Base-by-base conservation (phyloP, 495 filamentous ascomycete species). In the Geopyxis carbonaria region DNA sequence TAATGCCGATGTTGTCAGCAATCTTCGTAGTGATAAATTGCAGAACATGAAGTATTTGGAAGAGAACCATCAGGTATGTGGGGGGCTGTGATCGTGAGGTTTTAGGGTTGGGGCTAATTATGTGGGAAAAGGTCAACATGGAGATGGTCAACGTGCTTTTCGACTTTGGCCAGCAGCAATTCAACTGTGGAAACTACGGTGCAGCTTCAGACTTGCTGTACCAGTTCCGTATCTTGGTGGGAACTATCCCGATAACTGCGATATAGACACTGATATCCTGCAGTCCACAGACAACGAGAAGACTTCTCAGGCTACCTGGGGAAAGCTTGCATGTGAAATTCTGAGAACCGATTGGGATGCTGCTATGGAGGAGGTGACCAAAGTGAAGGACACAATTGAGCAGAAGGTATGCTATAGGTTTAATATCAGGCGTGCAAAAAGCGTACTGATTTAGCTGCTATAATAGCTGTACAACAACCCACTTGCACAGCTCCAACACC, bases 31-130 rank as follows among this genome's bases (percentile, higher is more conserved):
- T 59, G 89, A 97, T 68, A 97, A 97, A 68, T 78, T 80, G 50
- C 83, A 84, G 57, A 97, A 97, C 66, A 75, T 97, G 71, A 78
- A 81, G 57, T 97, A 78, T 60, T 65, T 97, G 44, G 89, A 93
- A 67, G 82, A 93, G 58, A 77, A 87, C 38, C 84, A 95, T 60
- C 78, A 73, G 45, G 87, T 76, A 61, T 51, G 68, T 11, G 22
- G 14, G 34, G 14, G 34, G 9, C 45, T 8, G 23, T 6, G 27
- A 14, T 25, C 9, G 18, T 15, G 21, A 27, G 11, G 23, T 16
- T n/a, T 32, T 38, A 31, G 34, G 27, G 18, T 40, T 10, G 31
- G 22, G 19, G 44, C 44, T 54, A 46, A 50, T 45, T 27, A 36
- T 42, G 29, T 33, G 23, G 33, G 33, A 23, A 36, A 52, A 77